Conservation (phyloP, 2,329 filamentous ascomycete genomes). For the Apiospora malaysiana region DNA sequence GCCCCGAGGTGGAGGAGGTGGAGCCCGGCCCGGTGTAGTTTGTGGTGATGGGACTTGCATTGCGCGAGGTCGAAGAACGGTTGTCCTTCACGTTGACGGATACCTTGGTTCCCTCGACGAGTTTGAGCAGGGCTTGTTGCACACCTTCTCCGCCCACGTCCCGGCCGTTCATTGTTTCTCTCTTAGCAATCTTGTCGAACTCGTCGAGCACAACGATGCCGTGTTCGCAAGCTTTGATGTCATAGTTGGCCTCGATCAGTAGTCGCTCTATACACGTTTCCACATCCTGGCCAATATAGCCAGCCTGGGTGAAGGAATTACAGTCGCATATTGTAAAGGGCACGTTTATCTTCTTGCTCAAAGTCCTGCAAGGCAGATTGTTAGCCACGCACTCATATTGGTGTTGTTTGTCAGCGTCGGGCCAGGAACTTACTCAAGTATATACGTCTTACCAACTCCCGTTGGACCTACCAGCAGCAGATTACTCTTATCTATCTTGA, state of each 20-base stretch:
- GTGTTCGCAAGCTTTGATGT: slow-evolving; percentile 81
- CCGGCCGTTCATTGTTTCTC: slow-evolving; percentile 85
- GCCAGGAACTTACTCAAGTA: slow-evolving; percentile 66
- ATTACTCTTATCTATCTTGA: slow-evolving; percentile 96
- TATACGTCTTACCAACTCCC: slow-evolving; percentile 95
- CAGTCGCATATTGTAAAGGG: slow-evolving; percentile 96
- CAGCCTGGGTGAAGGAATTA: slow-evolving; percentile 93
- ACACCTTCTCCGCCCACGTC: slow-evolving; percentile 97
- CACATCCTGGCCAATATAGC: slow-evolving; percentile 98
- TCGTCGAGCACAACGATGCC: slow-evolving; percentile 97
- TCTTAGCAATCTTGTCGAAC: slow-evolving; percentile 94
- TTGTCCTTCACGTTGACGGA: slow-evolving; percentile 89
- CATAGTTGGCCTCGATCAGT: slow-evolving; percentile 88
- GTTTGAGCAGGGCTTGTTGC: slow-evolving; percentile 92
- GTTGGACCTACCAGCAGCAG: slow-evolving; percentile 89
- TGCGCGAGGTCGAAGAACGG: slow-evolving; percentile 57
- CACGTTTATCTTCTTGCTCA: slow-evolving; percentile 91
- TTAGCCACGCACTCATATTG: neutral
- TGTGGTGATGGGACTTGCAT: slow-evolving; percentile 57
- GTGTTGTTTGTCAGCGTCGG: neutral
- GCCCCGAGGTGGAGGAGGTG: slow-evolving; percentile 46
- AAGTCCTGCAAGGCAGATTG: slow-evolving; percentile 63
- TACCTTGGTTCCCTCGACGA: slow-evolving; percentile 93
- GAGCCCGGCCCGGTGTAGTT: slow-evolving; percentile 56
- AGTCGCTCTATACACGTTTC: slow-evolving; percentile 92